Evolutionary conservation across 192 early-diverging fungal species (phyloP).

Genomic region (Oehlia diaphana): DNA sequence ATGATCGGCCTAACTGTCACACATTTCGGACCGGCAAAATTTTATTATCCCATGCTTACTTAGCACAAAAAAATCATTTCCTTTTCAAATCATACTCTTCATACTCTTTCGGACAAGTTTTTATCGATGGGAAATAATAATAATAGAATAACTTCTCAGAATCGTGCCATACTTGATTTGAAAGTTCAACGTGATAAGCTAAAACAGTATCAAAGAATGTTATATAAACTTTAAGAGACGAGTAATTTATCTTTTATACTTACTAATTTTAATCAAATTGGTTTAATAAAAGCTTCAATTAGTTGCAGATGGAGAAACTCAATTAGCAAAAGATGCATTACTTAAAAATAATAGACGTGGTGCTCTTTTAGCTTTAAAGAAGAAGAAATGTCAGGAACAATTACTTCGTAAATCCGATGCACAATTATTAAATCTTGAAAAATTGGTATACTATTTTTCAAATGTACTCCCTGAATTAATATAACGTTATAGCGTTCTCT

Average conservation of each 20-base stretch:
- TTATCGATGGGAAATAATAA: constrained; percentile 36
- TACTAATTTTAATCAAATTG: background rate
- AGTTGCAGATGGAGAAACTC: constrained; percentile 77
- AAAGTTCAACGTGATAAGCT: constrained; percentile 95
- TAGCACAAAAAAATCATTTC: no score
- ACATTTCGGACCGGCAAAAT: no score
- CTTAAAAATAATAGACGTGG: constrained; percentile 72
- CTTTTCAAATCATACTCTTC: no score
- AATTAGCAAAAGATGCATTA: constrained; percentile 76
- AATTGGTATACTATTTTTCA: constrained; percentile 56
- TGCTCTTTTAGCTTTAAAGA: constrained; percentile 87
- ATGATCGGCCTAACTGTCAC: no score
- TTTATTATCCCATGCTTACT: no score
- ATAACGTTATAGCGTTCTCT: no score
- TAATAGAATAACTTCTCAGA: constrained; percentile 77
- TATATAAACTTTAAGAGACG: constrained; percentile 33
- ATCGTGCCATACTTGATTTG: constrained; percentile 92
- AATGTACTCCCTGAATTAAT: no score
- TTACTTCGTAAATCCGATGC: constrained; percentile 80
- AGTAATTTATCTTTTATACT: background rate
- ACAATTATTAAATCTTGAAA: constrained; percentile 88
- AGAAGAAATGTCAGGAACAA: constrained; percentile 95
- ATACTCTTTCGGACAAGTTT: background rate
- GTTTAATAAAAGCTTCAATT: constrained; percentile 60
- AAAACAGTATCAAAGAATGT: constrained; percentile 87